Evolutionary conservation across 2,329 filamentous ascomycete species (phyloP), one percentile per base, ranked within the genome.

Genomic region (Trematosphaeria pertusa): DNA sequence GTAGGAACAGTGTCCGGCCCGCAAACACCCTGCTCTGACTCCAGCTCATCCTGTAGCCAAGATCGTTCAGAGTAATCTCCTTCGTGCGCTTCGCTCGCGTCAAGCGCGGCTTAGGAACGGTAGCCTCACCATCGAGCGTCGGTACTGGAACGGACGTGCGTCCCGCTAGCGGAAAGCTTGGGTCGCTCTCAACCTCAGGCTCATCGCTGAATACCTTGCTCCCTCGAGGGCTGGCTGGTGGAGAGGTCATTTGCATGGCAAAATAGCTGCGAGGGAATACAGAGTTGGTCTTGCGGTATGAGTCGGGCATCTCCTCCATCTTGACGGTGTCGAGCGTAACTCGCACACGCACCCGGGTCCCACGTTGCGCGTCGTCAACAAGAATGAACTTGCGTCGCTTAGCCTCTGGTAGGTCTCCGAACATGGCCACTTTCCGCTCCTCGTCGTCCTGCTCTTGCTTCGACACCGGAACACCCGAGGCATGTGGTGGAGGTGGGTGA

Each of bases 321-420:
- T 97, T 88, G 60, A 97, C 91, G 34, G 87, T 86, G 66, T 97
- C 91, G n/a, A 99, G 84, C 54, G 89, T 94, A 40, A 97, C 92
- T 52, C 92, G 88, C 35, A 97, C 92, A 12, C 93, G 87, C 1
- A 97, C 86, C 32, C 91, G 84, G 39, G 85, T 87, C 41, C 87
- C 88, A 14, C 67, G 65, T 43, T 91, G 88, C 41, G 85, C 86
- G 70, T 97, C 93, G 58, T 97, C 92, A 20, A 97, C 91, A 8
- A 97, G 83, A 59, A 97, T 96, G 73, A 97, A 97, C 73, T 97
- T 97, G 68, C 93, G 88, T 65, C 91, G 90, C 76, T 96, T 96
- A 41, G 87, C 86, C 64, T 94, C 91, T 1, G 92, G 91, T 41
- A 96, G 82, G 57, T 94, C 88, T 37, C 91, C 90, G 71, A 97